Conservation (phyloP, 2,329 filamentous ascomycete genomes). For the Cytospora chrysosperma region DNA sequence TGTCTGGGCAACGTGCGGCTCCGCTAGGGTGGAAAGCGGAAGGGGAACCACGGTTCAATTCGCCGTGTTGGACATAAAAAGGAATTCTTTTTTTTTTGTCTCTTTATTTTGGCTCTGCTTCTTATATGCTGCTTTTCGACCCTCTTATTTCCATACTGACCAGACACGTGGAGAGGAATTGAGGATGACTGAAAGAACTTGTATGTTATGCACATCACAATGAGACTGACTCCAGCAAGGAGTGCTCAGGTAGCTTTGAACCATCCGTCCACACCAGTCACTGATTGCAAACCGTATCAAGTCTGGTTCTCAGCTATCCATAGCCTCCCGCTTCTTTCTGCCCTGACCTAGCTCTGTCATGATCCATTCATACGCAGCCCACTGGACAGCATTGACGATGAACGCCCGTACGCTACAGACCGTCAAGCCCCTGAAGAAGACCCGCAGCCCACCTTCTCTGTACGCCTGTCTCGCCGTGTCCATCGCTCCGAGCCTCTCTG, state of each 20-base stretch:
- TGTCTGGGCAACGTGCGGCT: not conserved
- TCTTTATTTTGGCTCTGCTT: not conserved
- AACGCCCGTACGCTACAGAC: constrained; percentile 87
- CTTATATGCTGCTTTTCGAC: not conserved
- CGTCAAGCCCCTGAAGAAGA: constrained; percentile 73
- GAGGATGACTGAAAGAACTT: too few species aligned
- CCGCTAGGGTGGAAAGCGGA: not conserved
- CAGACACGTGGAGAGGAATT: too few species aligned
- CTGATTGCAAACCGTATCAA: not conserved
- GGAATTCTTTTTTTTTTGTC: not conserved
- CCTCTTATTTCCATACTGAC: not conserved
- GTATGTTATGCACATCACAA: not conserved
- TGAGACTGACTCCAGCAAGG: not conserved
- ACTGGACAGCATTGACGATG: constrained; percentile 89
- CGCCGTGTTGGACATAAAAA: not conserved
- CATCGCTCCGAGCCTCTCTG: constrained; percentile 50
- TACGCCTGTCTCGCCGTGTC: constrained; percentile 68
- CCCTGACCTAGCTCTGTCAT: constrained; percentile 59
- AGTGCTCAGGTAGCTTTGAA: not conserved
- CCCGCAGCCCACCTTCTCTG: constrained; percentile 54
- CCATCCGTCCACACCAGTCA: not conserved
- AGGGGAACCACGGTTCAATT: not conserved
- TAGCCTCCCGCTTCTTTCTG: constrained; percentile 23
- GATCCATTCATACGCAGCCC: constrained; percentile 88
- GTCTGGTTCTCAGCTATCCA: not conserved